These are phyloP conservation scores for Lentinula raphanica DNA, from an alignment of 768 basidiomycete species.

Conservation along the genomic window DNA sequence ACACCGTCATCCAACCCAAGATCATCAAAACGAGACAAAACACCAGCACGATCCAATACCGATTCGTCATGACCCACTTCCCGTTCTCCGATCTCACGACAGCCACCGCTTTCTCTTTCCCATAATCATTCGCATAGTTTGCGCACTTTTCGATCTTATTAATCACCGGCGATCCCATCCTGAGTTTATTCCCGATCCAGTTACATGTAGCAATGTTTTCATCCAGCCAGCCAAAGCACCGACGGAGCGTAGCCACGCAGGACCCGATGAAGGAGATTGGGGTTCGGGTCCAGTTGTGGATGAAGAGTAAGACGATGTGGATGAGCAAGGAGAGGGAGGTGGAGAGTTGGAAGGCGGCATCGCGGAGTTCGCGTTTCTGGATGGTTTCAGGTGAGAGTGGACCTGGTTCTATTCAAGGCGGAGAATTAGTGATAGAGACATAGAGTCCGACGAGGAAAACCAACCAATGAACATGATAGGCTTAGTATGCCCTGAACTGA, in stretches of 20 bases:
- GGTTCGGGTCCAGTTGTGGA: too few relatives aligned
- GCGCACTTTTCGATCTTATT: too few relatives aligned
- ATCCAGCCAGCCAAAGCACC: too few relatives aligned
- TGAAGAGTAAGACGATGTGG: not conserved
- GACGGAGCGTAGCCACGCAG: too few relatives aligned
- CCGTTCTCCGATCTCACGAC: not conserved
- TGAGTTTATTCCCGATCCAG: too few relatives aligned
- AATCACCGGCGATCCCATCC: too few relatives aligned
- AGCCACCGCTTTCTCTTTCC: not conserved
- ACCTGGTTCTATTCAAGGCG: not conserved
- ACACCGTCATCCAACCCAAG: not conserved
- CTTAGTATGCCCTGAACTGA: not conserved
- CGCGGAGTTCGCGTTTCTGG: conserved; percentile 4
- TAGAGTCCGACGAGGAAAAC: not conserved
- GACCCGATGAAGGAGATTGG: too few relatives aligned
- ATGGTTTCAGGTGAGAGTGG: not conserved
- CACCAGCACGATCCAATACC: not conserved
- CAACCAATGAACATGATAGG: not conserved
- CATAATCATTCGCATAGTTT: not conserved
- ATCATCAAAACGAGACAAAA: not conserved
- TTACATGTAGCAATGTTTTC: too few relatives aligned
- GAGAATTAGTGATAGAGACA: not conserved
- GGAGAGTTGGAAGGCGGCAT: not conserved
- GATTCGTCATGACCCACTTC: not conserved
- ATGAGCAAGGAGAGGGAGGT: not conserved